These are phyloP conservation scores for Cicer pinnatifidum DNA, from an alignment of 306 rosid genomes.

Conservation along the genomic window DNA sequence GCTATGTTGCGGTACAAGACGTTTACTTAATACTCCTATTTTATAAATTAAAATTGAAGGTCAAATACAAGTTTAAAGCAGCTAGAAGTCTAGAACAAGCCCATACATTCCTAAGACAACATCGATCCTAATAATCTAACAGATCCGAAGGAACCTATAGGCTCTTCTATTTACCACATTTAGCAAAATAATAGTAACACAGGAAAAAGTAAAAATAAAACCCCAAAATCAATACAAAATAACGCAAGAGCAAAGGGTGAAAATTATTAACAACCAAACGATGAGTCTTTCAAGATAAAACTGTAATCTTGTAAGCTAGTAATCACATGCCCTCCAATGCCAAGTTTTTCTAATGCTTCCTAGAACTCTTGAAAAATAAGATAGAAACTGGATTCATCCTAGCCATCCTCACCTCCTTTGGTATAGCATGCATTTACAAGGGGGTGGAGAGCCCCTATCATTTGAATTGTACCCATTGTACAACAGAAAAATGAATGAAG, in stretches of 20 bases:
- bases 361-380: conserved; percentile 5
- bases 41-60: conserved; percentile 19
- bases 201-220: neutral
- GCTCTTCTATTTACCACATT: conserved; percentile 18
- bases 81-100: conserved; percentile 25
- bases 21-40: conserved; percentile 1
- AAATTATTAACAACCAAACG: neutral
- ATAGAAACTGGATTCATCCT: neutral
- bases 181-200: conserved; percentile 3
- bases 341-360: conserved; percentile 24
- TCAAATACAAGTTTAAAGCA: neutral
- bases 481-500: no score
- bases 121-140: conserved; percentile 7
- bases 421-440: conserved; percentile 1
- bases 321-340: neutral
- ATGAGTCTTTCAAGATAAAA: neutral
- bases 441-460: neutral
- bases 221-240: neutral
- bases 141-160: neutral
- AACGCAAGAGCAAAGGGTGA: neutral
- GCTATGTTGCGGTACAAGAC: neutral
- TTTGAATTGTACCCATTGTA: neutral
- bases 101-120: conserved; percentile 15
- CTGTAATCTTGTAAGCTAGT: neutral
- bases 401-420: conserved; percentile 3